Conservation (phyloP, 1,284 basidiomycete species). For the Pisolithus thermaeus region DNA sequence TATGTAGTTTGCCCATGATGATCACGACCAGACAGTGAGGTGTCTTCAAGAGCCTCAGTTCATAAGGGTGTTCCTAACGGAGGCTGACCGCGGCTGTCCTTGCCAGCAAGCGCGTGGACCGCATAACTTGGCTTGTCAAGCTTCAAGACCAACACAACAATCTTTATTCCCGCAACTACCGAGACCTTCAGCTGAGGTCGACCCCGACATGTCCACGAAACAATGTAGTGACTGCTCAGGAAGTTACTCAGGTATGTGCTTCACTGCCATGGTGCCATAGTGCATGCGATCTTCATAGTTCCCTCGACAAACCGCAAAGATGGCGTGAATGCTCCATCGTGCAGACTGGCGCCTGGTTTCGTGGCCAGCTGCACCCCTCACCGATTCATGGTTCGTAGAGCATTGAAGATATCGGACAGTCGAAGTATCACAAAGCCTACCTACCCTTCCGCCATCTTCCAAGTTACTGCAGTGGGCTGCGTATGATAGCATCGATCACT, state of each 20-base stretch:
- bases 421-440: slow-evolving; percentile 23
- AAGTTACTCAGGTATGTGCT: no score
- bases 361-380: slow-evolving; percentile 79
- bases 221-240: no score
- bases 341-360: slow-evolving; percentile 39
- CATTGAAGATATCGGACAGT: slow-evolving; percentile 42
- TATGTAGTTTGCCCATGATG: slow-evolving; percentile 57
- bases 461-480: slow-evolving; percentile 68
- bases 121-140: no score
- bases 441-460: slow-evolving; percentile 12
- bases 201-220: no score
- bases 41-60: not conserved
- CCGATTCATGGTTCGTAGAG: slow-evolving; percentile 58
- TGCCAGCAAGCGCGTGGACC: no score
- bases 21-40: not conserved
- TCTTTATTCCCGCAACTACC: no score
- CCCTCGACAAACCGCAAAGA: not conserved
- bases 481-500: slow-evolving; percentile 81
- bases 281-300: not conserved
- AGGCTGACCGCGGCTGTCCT: no score
- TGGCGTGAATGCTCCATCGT: not conserved
- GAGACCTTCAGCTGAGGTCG: no score
- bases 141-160: no score
- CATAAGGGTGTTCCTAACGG: no score
- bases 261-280: not conserved